These are phyloP conservation scores for Meira nashicola DNA, from an alignment of 1,284 basidiomycete genomes.

Conservation along the genomic window DNA sequence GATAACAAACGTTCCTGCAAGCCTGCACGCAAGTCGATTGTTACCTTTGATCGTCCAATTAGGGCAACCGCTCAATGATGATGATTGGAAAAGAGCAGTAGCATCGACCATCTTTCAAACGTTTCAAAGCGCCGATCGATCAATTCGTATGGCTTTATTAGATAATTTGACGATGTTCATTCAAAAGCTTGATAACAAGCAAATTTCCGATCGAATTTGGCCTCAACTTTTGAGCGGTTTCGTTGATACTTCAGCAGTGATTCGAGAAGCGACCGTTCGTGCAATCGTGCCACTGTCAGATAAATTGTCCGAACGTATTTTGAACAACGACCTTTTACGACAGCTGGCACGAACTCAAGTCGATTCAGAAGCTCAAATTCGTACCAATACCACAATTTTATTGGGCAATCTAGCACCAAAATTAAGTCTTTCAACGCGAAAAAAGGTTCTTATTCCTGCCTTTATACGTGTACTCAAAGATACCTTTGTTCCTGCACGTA, in stretches of 20 bases:
- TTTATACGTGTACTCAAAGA: slow-evolving; percentile 88
- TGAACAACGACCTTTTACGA: slow-evolving; percentile 94
- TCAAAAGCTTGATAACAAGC: slow-evolving; percentile 79
- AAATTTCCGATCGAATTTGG: slow-evolving; percentile 82
- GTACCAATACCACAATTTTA: slow-evolving; percentile 95
- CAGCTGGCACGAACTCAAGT: slow-evolving; percentile 87
- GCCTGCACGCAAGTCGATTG: slow-evolving; percentile 13
- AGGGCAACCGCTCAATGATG: slow-evolving; percentile 28
- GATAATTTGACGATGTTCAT: slow-evolving; percentile 78
- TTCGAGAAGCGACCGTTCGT: slow-evolving; percentile 89
- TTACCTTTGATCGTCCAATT: slow-evolving; percentile 45
- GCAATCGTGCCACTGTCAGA: slow-evolving; percentile 77
- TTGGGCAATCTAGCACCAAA: slow-evolving; percentile 83
- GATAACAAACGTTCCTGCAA: background rate
- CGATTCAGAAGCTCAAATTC: slow-evolving; percentile 86
- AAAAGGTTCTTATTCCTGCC: slow-evolving; percentile 91
- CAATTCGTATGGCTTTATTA: slow-evolving; percentile 85
- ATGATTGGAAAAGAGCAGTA: slow-evolving; percentile 32
- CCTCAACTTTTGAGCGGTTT: slow-evolving; percentile 93
- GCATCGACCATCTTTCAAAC: slow-evolving; percentile 39
- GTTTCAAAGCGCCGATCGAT: slow-evolving; percentile 63
- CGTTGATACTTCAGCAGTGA: slow-evolving; percentile 83
- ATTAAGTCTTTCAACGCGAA: slow-evolving; percentile 79
- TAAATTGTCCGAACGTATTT: slow-evolving; percentile 75
- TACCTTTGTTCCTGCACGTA: slow-evolving; percentile 82